Percentiles rank a stretch among this genome's conserved stretches.
These are phyloP conservation scores for Theileria parva DNA, from an alignment of 169 alveolate genomes.

Conservation along the genomic window DNA sequence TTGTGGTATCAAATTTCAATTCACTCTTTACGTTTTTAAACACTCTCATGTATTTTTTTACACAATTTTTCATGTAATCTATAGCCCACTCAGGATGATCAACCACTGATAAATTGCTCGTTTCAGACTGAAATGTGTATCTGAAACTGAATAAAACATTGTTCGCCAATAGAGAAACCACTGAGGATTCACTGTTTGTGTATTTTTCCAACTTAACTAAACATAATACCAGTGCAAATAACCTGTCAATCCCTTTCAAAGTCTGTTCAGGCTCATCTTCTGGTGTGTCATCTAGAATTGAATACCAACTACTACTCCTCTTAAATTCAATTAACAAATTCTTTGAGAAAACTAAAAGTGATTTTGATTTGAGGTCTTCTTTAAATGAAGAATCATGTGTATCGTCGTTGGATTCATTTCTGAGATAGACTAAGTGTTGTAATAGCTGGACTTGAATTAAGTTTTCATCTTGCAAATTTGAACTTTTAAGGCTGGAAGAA, in stretches of 20 bases:
- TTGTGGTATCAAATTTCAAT: constrained; percentile 12
- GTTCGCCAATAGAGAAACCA: constrained; percentile 32
- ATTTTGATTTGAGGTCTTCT: constrained; percentile 1
- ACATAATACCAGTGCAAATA: constrained; percentile 34
- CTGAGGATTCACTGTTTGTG: constrained; percentile 10
- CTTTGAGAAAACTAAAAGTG: constrained; percentile 3
- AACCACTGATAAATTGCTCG: constrained; percentile 33
- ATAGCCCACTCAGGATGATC: constrained; percentile 66
- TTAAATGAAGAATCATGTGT: constrained; percentile 14
- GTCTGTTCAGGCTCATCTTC: constrained; percentile 12
- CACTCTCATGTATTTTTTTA: constrained; percentile 14
- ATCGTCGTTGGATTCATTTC: not conserved
- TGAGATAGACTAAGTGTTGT: constrained; percentile 20
- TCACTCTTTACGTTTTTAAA: constrained; percentile 42
- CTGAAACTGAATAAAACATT: constrained; percentile 38
- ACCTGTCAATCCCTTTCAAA: constrained; percentile 43
- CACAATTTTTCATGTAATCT: constrained; percentile 36
- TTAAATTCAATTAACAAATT: constrained; percentile 33
- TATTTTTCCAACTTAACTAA: constrained; percentile 27
- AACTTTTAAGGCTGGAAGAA: not conserved
- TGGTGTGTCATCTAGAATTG: constrained; percentile 24
- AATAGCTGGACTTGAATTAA: constrained; percentile 24
- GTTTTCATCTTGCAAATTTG: not conserved
- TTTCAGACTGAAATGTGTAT: constrained; percentile 59
- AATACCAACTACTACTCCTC: constrained; percentile 44